phyloP scores from a whole-genome alignment of 2,329 filamentous ascomycete species.

The Stagonosporopsis tanaceti region DNA sequence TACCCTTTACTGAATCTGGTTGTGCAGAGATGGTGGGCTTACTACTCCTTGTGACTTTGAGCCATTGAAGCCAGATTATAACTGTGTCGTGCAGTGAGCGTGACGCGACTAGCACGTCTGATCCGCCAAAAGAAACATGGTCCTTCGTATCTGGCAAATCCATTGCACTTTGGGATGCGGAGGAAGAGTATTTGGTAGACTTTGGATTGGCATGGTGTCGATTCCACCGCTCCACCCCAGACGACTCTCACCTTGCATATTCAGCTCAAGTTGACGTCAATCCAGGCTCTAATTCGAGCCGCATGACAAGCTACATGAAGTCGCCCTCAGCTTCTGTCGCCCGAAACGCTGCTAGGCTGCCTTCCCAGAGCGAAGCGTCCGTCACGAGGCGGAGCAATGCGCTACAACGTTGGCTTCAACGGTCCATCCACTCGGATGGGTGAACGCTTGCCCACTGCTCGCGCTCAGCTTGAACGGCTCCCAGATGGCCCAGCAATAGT shows the following conservation, averaged over 20 bases:
- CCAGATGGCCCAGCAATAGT: background rate
- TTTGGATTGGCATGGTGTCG: constrained; percentile 1
- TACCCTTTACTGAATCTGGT: too few species aligned
- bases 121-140: too few species aligned
- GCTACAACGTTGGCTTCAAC: constrained; percentile 14
- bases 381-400: constrained; percentile 8
- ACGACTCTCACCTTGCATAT: background rate
- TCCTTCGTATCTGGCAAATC: background rate
- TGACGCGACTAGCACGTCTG: too few species aligned
- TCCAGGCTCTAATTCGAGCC: constrained; percentile 6
- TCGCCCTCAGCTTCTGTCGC: constrained; percentile 5
- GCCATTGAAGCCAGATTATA: too few species aligned
- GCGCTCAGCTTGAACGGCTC: constrained; percentile 8
- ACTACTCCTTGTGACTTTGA: too few species aligned
- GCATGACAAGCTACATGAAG: constrained; percentile 8
- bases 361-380: background rate
- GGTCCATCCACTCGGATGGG: constrained; percentile 10
- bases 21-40: too few species aligned
- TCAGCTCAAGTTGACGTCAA: constrained; percentile 12
- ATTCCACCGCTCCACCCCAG: constrained; percentile 1
- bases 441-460: constrained; percentile 14
- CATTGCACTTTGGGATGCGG: background rate
- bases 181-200: constrained; percentile 3
- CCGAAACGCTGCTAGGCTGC: background rate
- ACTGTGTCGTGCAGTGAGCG: too few species aligned